phyloP scores from a whole-genome alignment of 345 rosid species.

The Excoecaria agallocha region DNA sequence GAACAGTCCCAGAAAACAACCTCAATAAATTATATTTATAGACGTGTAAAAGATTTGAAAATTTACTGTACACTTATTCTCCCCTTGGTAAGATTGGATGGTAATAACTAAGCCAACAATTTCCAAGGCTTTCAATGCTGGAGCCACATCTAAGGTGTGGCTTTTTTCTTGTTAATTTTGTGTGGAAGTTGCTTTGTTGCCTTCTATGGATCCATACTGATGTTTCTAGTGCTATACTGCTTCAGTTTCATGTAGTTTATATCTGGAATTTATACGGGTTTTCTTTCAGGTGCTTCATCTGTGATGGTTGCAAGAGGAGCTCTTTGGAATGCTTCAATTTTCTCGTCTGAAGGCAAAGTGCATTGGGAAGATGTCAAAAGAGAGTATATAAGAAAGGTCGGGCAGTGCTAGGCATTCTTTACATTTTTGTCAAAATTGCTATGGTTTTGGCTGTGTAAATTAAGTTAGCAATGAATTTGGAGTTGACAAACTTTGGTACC shows the following conservation, averaged over 20 bases:
- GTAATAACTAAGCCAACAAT: background rate
- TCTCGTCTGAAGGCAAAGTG: slow-evolving; percentile 64
- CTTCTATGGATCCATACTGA: background rate
- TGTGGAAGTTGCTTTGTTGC: background rate
- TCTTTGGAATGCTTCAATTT: slow-evolving; percentile 90
- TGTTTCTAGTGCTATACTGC: background rate
- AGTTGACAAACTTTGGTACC: slow-evolving; percentile 18
- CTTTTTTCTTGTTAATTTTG: slow-evolving; percentile 5
- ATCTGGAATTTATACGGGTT: slow-evolving; percentile 2
- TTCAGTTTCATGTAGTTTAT: background rate
- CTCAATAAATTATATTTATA: background rate
- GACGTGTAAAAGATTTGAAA: background rate
- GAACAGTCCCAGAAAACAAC: background rate
- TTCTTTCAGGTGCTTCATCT: slow-evolving; percentile 67
- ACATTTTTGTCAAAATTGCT: slow-evolving; percentile 4
- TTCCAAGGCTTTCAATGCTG: background rate
- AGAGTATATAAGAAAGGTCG: slow-evolving; percentile 74
- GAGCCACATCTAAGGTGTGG: background rate
- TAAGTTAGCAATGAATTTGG: background rate
- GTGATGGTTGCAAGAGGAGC: slow-evolving; percentile 98
- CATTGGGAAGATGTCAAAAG: slow-evolving; percentile 74
- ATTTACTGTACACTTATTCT: background rate
- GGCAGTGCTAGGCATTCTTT: background rate
- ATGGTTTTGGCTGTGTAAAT: background rate
- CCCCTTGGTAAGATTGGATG: background rate